phyloP scores from a whole-genome alignment of 345 rosid genomes.

The Melaleuca quinquenervia region DNA sequence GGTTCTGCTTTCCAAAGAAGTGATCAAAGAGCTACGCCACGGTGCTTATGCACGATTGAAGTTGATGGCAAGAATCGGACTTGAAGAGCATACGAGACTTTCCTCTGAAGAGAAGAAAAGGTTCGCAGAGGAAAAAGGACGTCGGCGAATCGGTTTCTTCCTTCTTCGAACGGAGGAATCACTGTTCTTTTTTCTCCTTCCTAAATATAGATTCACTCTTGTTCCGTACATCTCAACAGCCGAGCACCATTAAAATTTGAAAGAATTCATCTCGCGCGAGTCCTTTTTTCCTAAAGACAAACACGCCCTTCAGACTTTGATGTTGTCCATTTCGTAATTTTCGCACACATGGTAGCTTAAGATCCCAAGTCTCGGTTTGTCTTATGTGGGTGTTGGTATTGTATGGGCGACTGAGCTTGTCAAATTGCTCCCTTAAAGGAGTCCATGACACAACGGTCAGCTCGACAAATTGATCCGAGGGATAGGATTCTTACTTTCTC shows the following conservation, averaged over 20 bases:
- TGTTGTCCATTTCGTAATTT: background rate
- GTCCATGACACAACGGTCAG: background rate
- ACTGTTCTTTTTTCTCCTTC: too few species aligned
- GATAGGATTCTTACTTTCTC: background rate
- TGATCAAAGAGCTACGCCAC: too few species aligned
- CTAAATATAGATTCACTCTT: too few species aligned
- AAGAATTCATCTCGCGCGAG: background rate
- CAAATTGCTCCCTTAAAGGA: background rate
- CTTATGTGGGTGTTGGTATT: too few species aligned
- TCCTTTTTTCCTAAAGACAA: background rate
- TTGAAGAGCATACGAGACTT: background rate
- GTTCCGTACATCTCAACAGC: too few species aligned
- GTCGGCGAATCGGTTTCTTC: background rate
- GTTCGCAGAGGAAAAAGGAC: background rate
- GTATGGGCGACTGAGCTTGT: too few species aligned
- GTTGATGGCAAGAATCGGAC: background rate
- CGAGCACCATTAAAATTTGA: background rate
- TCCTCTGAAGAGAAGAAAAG: background rate
- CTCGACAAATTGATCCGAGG: background rate
- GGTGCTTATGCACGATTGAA: background rate
- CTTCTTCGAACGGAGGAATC: background rate
- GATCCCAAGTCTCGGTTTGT: background rate
- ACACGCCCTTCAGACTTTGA: background rate
- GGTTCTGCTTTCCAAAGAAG: too few species aligned
- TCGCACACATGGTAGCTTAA: background rate